Conservation (phyloP, 1,284 basidiomycete genomes). For the Cutaneotrichosporon dermatis region DNA sequence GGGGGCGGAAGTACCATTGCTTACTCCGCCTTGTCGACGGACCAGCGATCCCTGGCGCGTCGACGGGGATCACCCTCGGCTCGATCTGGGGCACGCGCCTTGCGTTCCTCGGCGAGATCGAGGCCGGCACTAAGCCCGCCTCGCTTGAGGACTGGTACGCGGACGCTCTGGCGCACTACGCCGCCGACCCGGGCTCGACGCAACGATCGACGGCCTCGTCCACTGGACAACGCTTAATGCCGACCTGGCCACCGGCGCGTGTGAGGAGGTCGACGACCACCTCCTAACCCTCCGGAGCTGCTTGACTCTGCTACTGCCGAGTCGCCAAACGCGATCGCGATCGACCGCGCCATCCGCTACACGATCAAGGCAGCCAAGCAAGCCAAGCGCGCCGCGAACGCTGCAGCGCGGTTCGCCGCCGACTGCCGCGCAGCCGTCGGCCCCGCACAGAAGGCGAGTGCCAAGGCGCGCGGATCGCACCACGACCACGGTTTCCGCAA, state of each 20-base stretch:
- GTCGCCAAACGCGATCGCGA: background rate
- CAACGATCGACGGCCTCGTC: conserved; percentile 3
- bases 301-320: background rate
- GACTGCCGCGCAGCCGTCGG: conserved; percentile 1
- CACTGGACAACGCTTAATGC: conserved; percentile 3
- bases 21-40: background rate
- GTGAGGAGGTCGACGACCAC: conserved; percentile 2
- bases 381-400: background rate
- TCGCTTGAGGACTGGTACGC: conserved; percentile 5
- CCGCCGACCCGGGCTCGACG: conserved; percentile 1
- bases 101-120: conserved; percentile 2
- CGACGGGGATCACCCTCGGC: background rate
- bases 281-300: background rate
- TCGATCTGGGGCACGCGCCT: conserved; percentile 2
- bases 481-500: background rate
- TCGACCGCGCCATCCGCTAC: background rate
- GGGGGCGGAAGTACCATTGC: conserved; percentile 4
- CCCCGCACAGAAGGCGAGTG: background rate
- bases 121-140: background rate
- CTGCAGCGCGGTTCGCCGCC: background rate
- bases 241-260: background rate
- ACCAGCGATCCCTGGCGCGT: background rate
- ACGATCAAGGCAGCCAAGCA: conserved; percentile 1
- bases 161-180: conserved; percentile 1
- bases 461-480: background rate